Conservation (phyloP, 352 stramenopile species). For the Pythium dissotocum region DNA sequence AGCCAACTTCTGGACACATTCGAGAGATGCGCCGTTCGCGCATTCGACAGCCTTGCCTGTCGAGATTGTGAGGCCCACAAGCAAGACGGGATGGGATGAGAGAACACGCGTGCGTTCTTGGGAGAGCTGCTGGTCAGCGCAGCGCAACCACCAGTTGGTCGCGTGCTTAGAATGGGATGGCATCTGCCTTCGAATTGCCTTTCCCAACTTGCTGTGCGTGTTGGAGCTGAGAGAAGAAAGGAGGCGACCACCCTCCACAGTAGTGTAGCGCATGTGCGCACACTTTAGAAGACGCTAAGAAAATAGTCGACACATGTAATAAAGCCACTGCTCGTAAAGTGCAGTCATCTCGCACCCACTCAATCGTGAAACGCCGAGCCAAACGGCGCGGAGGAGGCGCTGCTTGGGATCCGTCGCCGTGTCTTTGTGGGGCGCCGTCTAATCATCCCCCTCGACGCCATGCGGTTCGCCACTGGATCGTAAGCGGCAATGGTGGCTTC, state of each 20-base stretch:
- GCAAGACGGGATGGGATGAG: neutral
- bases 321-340: too few species aligned
- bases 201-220: neutral
- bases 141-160: neutral
- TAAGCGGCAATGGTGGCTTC: too few species aligned
- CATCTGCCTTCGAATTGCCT: neutral
- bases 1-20: constrained; percentile 19
- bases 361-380: too few species aligned
- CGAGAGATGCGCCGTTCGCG: constrained; percentile 15
- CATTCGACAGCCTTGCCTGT: constrained; percentile 1
- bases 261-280: too few species aligned
- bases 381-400: neutral
- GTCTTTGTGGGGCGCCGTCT: neutral
- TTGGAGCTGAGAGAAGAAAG: neutral
- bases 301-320: too few species aligned
- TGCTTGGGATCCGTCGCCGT: neutral
- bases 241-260: neutral
- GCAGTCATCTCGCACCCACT: too few species aligned
- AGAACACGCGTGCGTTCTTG: neutral
- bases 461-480: neutral
- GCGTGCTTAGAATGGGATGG: neutral
- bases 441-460: neutral
- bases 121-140: neutral
- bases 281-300: too few species aligned
- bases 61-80: neutral